Base-by-base conservation (phyloP, 1,139 yeast species). In the Pichia sp. region DNA sequence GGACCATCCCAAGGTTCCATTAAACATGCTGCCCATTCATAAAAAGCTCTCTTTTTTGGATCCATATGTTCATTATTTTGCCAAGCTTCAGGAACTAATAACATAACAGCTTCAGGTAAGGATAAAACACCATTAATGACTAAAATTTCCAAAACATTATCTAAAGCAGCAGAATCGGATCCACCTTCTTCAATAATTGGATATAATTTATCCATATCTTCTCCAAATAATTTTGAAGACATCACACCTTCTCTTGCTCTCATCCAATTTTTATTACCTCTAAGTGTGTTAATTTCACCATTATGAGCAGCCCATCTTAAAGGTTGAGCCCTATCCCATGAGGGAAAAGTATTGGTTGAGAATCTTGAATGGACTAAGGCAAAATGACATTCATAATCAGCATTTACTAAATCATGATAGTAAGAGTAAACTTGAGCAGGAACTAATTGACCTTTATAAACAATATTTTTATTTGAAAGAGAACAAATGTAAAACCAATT, bases 1-100 rank as follows among this genome's bases (percentile, higher is more conserved):
- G 98, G 98, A 53, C 98, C 98, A 68, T 91, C 98, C 98, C 98
- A 91, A 18, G 98, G 97, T 69, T 91, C 98, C 96, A 91, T 91
- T 54, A 89, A 69, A 68, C 96, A 88, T 15, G 98, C 96, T 37
- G 97, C 97, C 98, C 98, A 91, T 65, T 91, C 97, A 66, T 89
- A 91, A 65, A 93, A 91, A 0, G 97, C 96, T 57, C 76, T 80
- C 69, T 88, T 85, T 61, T 83, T 81, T 42, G 95, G 87, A 62
- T 89, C 96, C 80, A 89, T 88, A 50, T 74, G 64, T 45, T 69
- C 67, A 64, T 88, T 91, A 61, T 85, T 84, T 64, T 89, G 96
- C 94, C 96, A 89, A 3, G 97, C 97, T 66, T 91, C 98, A 31
- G 98, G 98, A 50, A 91, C 89, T 74, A 91, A 73, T 68, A 91